Evolutionary conservation across 345 rosid genomes (phyloP).

Genomic region (Ailanthus altissimus): DNA sequence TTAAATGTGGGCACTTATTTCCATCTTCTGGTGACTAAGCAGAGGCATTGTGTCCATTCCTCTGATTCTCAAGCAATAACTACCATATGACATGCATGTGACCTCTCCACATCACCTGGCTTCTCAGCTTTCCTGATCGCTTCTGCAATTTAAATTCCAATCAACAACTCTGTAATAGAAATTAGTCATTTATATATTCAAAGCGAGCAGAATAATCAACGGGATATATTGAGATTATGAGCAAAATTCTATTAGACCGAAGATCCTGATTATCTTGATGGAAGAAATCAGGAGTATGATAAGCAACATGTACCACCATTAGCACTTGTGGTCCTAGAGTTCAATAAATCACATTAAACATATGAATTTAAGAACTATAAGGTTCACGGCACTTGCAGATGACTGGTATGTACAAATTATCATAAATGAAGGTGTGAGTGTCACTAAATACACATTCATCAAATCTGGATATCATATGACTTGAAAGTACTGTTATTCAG

Average conservation of each 20-base stretch:
- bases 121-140: not conserved
- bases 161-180: not conserved
- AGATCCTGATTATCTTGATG: not conserved
- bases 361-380: not conserved
- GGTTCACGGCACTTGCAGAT: not conserved
- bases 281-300: not conserved
- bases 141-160: not conserved
- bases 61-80: not conserved
- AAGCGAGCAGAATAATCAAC: not conserved
- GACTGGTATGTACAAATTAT: not conserved
- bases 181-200: not conserved
- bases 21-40: not conserved
- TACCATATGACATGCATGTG: not conserved
- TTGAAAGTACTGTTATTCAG: not conserved
- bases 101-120: not conserved
- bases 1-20: conserved; percentile 8
- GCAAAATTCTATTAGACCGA: too few relatives aligned
- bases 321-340: too few relatives aligned
- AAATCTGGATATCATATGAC: not conserved
- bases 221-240: not conserved
- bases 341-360: not conserved
- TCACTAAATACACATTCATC: not conserved
- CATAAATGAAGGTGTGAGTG: conserved; percentile 6
- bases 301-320: not conserved
- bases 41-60: not conserved